Evolutionary conservation across 1,284 basidiomycete genomes (phyloP), one percentile per base, ranked within the genome.

Genomic region (Leccinum fuscescens): DNA sequence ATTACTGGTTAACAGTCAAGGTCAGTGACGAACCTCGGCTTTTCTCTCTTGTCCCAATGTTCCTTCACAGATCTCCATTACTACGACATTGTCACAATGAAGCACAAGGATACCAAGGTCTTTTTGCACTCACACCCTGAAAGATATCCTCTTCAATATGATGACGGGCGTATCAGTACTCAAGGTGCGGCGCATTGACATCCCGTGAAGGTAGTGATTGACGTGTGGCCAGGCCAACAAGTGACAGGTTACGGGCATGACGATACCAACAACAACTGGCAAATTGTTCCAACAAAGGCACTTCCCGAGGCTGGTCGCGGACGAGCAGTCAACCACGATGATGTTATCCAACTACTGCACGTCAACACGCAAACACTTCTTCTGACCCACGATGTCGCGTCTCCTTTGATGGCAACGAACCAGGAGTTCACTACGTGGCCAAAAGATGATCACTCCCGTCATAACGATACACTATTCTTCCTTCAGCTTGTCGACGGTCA

Each of bases 231-330:
- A 92, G 91, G 94, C 64, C 97, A 98, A 78, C 97, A 99, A 75
- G 97, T 99, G 33, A 99, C 97, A n/a, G 96, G 92, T 49, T 98
- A 98, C 76, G 92, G 88, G 0, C 90, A 95, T 75, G 88, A 92
- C 59, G 95, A 97, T 74, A 85, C 86, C 63, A 98, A 99, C 82
- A 99, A 98, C 78, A 69, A 91, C 69, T 99, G 97, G 97, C 90
- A 95, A 75, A 84, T 99, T 65, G 82, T 98, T 59, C 96, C 97
- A 1, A 97, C 95, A 31, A 94, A 92, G 71, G 89, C 94, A 12
- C 83, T 98, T 55, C 96, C 92, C 6, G 90, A 94, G 66, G 89
- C 88, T 61, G 94, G 94, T 22, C 88, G 92, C 29, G 95, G 92
- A 20, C 89, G 95, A 53, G 84, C 93, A 60, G 93, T 98, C 46